Evolutionary conservation across 202 grass and related monocot species (phyloP).

Genomic region (Dendrocalamus latiflorus): DNA sequence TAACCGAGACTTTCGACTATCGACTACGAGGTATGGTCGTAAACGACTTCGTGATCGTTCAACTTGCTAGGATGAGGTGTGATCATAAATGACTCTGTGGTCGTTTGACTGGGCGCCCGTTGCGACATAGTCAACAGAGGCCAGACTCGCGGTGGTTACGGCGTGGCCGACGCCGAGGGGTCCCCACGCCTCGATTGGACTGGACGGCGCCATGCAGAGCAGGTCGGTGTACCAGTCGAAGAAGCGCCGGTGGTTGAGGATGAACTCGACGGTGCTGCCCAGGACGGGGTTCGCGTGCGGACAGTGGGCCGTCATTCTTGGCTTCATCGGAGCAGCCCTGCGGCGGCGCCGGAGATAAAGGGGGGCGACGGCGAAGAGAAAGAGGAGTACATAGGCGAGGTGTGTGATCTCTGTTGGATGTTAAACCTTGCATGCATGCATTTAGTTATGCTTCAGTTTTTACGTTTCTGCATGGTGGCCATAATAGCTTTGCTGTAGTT

Average conservation of each 20-base stretch:
- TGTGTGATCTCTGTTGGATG: not conserved
- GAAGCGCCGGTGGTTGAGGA: constrained; percentile 56
- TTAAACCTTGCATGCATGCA: no score
- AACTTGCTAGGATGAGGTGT: no score
- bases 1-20: no score
- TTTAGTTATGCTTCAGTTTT: no score
- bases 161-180: constrained; percentile 36
- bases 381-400: constrained; percentile 5
- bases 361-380: constrained; percentile 9
- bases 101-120: no score
- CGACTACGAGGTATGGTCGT: no score
- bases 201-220: constrained; percentile 37
- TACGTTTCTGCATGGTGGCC: no score
- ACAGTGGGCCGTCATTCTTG: constrained; percentile 14
- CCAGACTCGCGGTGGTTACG: constrained; percentile 36
- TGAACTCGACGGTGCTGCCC: constrained; percentile 55
- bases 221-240: constrained; percentile 70
- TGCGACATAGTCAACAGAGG: no score
- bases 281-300: constrained; percentile 43
- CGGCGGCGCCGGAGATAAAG: constrained; percentile 20
- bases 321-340: not conserved
- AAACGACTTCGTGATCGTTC: no score
- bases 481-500: no score
- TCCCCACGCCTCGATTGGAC: constrained; percentile 47
- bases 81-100: no score